phyloP scores from a whole-genome alignment of 257 asterid species.

The Nicotiana paniculata region DNA sequence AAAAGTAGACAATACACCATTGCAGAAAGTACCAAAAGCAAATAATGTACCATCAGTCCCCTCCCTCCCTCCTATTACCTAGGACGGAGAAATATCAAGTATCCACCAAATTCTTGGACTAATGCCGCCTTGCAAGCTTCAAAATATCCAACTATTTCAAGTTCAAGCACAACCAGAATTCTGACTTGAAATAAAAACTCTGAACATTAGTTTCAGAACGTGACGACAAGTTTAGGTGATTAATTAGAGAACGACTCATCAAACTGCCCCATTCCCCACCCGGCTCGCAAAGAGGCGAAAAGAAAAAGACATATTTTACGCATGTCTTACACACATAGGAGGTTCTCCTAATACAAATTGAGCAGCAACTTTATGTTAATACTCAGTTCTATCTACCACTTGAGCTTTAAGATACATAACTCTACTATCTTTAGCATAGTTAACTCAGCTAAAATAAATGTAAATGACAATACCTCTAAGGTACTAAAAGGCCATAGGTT shows the following conservation, averaged over 20 bases:
- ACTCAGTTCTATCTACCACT: not conserved
- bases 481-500: not conserved
- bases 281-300: not conserved
- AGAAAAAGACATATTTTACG: not conserved
- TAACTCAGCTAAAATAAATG: not conserved
- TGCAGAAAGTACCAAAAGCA: too few species aligned
- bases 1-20: not conserved
- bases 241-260: not conserved
- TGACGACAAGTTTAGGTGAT: not conserved
- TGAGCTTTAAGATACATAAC: not conserved
- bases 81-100: not conserved
- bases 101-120: not conserved
- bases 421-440: not conserved
- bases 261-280: not conserved
- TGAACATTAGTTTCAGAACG: not conserved
- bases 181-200: not conserved
- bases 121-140: not conserved
- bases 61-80: not conserved
- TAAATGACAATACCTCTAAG: not conserved
- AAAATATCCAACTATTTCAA: not conserved
- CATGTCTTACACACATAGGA: not conserved
- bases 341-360: not conserved
- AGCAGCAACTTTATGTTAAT: not conserved
- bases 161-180: not conserved
- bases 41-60: too few species aligned